Evolutionary conservation across 441 rosid species (phyloP), one percentile per base, ranked within the genome.

Genomic region (Eruca vesicaria): DNA sequence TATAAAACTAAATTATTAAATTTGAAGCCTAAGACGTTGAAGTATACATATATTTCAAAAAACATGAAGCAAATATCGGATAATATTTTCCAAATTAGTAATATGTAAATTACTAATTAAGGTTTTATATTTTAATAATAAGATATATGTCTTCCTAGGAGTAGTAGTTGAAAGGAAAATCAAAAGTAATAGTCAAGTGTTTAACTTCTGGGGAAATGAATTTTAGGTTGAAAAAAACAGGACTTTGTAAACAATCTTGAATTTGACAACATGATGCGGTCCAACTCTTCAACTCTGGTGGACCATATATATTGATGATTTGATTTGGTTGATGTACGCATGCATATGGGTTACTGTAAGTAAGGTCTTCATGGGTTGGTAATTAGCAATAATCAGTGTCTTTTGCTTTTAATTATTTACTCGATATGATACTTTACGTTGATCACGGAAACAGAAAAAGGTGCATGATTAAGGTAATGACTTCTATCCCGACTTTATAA

Each of bases 241-340:
- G 75, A 78, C 75, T 78, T 74, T 63, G 56, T 63, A 36, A 41
- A 63, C 78, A 73, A 69, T 15, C 48, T 78, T 50, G 76, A 74
- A 31, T 72, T 74, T 57, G 75, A 69, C 43, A 74, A 50, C 43
- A 73, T 16, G 15, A 45, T 73, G 71, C 57, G 74, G 61, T 73
- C 69, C 74, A 78, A 74, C 63, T 74, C 67, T 73, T 79, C 78
- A 64, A 73, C 68, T 58, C 21, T 69, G 18, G 82, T 79, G 82
- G 82, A 79, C 82, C 78, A 63, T 35, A 38, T 31, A 43, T 57
- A 38, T 38, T 56, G 43, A 15, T 23, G 58, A 8, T 60, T 72
- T 38, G 28, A 50, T 59, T 71, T 60, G 52, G 23, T 78, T 41
- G 60, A 43, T 26, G 1, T 61, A 5, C 52, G 14, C 70, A 78